phyloP scores from a whole-genome alignment of 2,329 filamentous ascomycete genomes.

The Alternaria novae-zelandiae region DNA sequence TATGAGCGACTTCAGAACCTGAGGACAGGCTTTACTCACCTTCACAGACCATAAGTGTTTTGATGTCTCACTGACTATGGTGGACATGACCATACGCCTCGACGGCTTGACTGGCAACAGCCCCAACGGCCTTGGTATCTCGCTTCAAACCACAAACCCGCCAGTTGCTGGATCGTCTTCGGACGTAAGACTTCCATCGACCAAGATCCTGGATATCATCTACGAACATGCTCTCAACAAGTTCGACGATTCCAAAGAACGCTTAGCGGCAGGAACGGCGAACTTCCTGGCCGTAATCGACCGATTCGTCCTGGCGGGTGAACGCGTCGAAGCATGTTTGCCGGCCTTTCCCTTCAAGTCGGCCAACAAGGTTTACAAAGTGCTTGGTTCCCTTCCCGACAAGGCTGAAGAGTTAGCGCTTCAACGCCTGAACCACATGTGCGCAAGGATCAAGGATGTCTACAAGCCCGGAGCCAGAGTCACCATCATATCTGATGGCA shows the following conservation, averaged over 20 bases:
- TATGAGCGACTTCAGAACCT: neutral
- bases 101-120: neutral
- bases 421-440: slow-evolving; percentile 49
- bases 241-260: slow-evolving; percentile 25
- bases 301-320: slow-evolving; percentile 13
- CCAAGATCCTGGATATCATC: slow-evolving; percentile 27
- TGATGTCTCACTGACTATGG: neutral
- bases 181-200: neutral
- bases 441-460: slow-evolving; percentile 47
- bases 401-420: slow-evolving; percentile 54
- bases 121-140: neutral
- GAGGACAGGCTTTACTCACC: neutral
- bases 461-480: slow-evolving; percentile 47
- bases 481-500: slow-evolving; percentile 51
- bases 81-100: neutral
- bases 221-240: slow-evolving; percentile 36
- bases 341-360: slow-evolving; percentile 70
- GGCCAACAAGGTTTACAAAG: slow-evolving; percentile 62
- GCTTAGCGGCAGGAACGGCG: slow-evolving; percentile 15
- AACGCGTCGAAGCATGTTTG: slow-evolving; percentile 33
- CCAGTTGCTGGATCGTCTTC: neutral
- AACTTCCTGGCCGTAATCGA: slow-evolving; percentile 25
- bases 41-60: neutral
- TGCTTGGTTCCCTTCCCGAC: slow-evolving; percentile 56
- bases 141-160: neutral